Conservation (phyloP, 768 basidiomycete species). For the Myochromella boudieri region DNA sequence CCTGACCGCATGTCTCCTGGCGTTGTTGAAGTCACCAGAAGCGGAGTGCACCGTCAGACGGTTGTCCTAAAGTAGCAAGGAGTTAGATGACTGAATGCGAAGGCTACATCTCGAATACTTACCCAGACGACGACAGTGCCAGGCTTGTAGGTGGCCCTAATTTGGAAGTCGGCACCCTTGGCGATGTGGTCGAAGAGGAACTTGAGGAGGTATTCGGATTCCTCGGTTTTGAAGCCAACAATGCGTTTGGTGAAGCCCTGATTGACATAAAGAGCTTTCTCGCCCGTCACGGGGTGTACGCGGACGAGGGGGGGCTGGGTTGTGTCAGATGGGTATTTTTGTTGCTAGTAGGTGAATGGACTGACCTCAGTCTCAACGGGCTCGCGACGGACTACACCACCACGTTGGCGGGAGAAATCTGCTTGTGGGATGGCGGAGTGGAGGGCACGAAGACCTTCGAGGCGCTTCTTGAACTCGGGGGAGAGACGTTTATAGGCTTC, state of each 20-base stretch:
- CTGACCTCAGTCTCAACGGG: slow-evolving; percentile 45
- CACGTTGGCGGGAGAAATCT: slow-evolving; percentile 40
- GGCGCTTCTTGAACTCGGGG: slow-evolving; percentile 52
- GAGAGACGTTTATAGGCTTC: slow-evolving; percentile 63
- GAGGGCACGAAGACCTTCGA: slow-evolving; percentile 56
- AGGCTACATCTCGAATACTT: not conserved
- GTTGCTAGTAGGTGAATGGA: not conserved
- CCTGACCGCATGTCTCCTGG: slow-evolving; percentile 42
- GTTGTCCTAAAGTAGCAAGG: slow-evolving; percentile 32
- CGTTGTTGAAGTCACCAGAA: slow-evolving; percentile 33
- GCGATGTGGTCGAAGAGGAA: slow-evolving; percentile 55
- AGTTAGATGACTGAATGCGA: not conserved
- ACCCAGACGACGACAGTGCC: slow-evolving; percentile 60
- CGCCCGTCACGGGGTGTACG: slow-evolving; percentile 60
- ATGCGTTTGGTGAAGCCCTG: slow-evolving; percentile 53
- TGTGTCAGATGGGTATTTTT: not conserved
- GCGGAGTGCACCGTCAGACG: slow-evolving; percentile 49
- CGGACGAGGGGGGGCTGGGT: slow-evolving; percentile 54
- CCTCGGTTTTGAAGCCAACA: slow-evolving; percentile 54
- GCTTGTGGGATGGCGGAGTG: slow-evolving; percentile 56
- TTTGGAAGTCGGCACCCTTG: slow-evolving; percentile 50
- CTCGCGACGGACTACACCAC: slow-evolving; percentile 49
- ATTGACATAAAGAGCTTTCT: slow-evolving; percentile 61
- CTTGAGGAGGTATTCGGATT: slow-evolving; percentile 53
- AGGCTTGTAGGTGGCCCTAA: slow-evolving; percentile 48